Conservation (phyloP, 495 filamentous ascomycete genomes). For the Achaetomiella virescens region DNA sequence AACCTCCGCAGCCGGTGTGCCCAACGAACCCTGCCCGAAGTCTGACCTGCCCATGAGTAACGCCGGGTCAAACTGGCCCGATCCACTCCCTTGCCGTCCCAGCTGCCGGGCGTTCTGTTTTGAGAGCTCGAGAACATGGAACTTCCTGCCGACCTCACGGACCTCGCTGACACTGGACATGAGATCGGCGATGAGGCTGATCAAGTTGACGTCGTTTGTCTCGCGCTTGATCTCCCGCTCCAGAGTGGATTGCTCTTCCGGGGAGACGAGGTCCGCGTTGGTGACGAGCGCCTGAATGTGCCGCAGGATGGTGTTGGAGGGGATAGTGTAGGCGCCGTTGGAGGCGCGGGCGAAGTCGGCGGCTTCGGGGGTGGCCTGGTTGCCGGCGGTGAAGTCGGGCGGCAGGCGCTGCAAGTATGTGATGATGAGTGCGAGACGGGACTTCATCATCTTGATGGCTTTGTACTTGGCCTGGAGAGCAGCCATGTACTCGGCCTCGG, state of each 20-base stretch:
- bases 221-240: slow-evolving; percentile 57
- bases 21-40: background rate
- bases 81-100: background rate
- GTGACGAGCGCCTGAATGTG: slow-evolving; percentile 59
- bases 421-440: slow-evolving; percentile 74
- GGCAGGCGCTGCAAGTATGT: slow-evolving; percentile 73
- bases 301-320: slow-evolving; percentile 57
- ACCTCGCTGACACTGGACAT: slow-evolving; percentile 60
- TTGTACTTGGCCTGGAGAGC: slow-evolving; percentile 80
- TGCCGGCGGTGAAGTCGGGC: slow-evolving; percentile 49
- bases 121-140: slow-evolving; percentile 49
- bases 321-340: slow-evolving; percentile 41
- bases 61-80: background rate
- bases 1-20: no score
- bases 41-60: background rate
- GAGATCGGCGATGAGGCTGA: slow-evolving; percentile 63
- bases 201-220: slow-evolving; percentile 69
- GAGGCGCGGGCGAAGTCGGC: slow-evolving; percentile 34
- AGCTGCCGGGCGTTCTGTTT: no score
- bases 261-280: slow-evolving; percentile 54
- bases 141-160: slow-evolving; percentile 66
- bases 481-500: slow-evolving; percentile 69
- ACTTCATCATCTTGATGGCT: slow-evolving; percentile 84
- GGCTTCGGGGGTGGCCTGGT: slow-evolving; percentile 29
- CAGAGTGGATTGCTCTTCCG: slow-evolving; percentile 45